A percentile compares a stretch with the other conserved stretches of the same genome.
phyloP scores from a whole-genome alignment of 257 asterid genomes.

The Verbena officinalis region DNA sequence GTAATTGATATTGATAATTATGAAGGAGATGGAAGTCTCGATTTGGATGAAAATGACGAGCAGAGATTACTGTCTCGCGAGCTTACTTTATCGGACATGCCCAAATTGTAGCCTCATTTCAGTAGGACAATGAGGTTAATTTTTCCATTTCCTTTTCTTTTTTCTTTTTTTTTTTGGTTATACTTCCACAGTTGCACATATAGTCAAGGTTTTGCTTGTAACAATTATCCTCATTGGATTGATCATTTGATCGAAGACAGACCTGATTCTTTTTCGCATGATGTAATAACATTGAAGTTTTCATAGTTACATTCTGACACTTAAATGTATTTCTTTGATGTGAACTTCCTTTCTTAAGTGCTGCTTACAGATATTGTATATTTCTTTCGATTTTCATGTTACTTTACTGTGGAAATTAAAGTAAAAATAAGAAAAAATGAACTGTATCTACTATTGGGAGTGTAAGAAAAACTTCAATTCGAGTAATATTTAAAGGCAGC shows the following conservation, averaged over 20 bases:
- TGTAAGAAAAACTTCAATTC: no score
- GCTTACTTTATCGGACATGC: slow-evolving; percentile 30
- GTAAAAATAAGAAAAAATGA: not conserved
- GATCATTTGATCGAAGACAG: not conserved
- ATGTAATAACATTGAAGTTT: not conserved
- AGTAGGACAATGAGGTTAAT: no score
- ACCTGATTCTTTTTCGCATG: not conserved
- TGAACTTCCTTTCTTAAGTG: not conserved
- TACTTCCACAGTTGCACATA: not conserved
- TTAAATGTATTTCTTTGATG: not conserved
- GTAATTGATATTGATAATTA: slow-evolving; percentile 46
- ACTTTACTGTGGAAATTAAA: not conserved
- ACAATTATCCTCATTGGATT: not conserved
- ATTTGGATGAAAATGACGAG: slow-evolving; percentile 51
- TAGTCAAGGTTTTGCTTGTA: not conserved
- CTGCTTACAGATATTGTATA: not conserved
- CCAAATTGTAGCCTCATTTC: slow-evolving; percentile 25
- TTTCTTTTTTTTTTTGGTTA: not conserved
- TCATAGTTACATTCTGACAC: not conserved
- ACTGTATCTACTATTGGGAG: no score
- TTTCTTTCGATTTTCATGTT: not conserved
- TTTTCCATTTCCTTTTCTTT: no score
- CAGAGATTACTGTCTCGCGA: slow-evolving; percentile 48
- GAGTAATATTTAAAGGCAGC: no score
- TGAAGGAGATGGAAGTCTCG: slow-evolving; percentile 38